phyloP scores from a whole-genome alignment of 139 green algal genomes.

The Coccomyxa sp. region DNA sequence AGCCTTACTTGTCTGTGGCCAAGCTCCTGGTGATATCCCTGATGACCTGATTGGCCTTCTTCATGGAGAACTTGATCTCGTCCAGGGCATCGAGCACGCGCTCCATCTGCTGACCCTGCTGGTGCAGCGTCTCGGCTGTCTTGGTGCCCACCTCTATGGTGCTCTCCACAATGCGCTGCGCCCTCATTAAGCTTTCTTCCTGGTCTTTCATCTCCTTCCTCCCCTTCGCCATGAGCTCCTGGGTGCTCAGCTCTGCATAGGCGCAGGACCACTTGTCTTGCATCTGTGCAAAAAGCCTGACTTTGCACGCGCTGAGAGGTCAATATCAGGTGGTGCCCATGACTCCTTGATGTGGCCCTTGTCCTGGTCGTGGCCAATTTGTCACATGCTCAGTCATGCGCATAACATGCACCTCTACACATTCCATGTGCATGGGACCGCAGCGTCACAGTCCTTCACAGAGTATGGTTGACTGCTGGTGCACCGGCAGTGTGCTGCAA shows the following conservation, averaged over 20 bases:
- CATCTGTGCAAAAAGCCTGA: neutral
- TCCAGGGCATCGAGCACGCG: conserved; percentile 79
- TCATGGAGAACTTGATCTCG: conserved; percentile 88
- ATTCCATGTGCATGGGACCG: no score
- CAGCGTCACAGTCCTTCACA: no score
- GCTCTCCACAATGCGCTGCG: conserved; percentile 69
- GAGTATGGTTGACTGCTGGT: no score
- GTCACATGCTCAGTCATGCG: no score
- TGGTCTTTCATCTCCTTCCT: conserved; percentile 69
- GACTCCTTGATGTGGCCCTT: neutral
- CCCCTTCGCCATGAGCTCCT: conserved; percentile 71
- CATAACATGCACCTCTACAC: no score
- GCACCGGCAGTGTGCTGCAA: no score
- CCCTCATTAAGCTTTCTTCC: conserved; percentile 55
- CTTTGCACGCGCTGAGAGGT: neutral
- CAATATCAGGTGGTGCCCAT: neutral
- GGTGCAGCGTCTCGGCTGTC: conserved; percentile 71
- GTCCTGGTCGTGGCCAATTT: no score
- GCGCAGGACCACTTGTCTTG: neutral
- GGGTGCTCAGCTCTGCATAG: conserved; percentile 64
- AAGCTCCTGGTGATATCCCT: conserved; percentile 75
- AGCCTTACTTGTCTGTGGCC: conserved; percentile 92
- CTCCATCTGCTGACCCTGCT: conserved; percentile 74
- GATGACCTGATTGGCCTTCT: conserved; percentile 78
- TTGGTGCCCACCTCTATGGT: conserved; percentile 75